phyloP scores from a whole-genome alignment of 169 alveolate genomes.

The Plasmodium cynomolgi region DNA sequence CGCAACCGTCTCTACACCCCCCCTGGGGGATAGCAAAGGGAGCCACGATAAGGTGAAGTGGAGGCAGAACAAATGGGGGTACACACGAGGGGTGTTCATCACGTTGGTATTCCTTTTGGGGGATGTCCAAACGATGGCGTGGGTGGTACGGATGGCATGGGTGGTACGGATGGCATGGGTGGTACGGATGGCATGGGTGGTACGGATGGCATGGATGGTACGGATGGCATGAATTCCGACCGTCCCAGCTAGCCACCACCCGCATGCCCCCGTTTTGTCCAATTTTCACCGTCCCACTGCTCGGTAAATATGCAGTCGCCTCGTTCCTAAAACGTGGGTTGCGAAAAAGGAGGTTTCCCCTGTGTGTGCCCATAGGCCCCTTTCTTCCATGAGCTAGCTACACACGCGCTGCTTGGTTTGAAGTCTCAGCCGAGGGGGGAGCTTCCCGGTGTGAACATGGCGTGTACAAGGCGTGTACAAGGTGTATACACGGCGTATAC shows the following conservation, averaged over 20 bases:
- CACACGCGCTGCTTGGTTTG: neutral
- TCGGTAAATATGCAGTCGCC: neutral
- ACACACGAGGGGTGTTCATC: neutral
- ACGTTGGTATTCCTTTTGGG: no score
- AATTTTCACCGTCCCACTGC: neutral
- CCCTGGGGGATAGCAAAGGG: neutral
- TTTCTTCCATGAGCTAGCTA: neutral
- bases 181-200: no score
- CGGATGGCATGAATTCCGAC: neutral
- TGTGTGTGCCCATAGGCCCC: neutral
- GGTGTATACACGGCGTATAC: no score
- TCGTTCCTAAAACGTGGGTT: neutral
- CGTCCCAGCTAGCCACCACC: neutral
- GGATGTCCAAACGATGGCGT: neutral
- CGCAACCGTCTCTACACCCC: neutral
- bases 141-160: no score
- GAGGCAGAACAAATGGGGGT: neutral
- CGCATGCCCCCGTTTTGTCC: neutral
- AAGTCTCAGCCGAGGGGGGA: neutral
- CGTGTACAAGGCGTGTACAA: no score
- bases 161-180: no score
- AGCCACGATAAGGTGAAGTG: neutral
- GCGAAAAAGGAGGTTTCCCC: neutral
- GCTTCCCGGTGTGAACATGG: neutral
- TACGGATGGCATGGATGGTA: no score